Evolutionary conservation across 1,139 yeast species (phyloP).

Genomic region (Groenewaldozyma auringiensis): DNA sequence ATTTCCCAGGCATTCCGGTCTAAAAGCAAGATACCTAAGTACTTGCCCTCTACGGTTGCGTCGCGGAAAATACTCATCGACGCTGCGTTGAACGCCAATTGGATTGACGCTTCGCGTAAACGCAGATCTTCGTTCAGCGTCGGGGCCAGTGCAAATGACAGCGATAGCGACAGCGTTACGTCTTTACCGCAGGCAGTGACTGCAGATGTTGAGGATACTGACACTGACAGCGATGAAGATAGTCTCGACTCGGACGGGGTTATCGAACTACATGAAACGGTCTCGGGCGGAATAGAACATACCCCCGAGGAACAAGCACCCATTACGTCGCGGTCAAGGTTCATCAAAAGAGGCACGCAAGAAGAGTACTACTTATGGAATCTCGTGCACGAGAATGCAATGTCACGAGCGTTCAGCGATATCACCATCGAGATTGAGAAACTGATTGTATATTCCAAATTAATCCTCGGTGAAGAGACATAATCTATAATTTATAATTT

Average conservation of each 20-base stretch:
- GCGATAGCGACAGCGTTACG: neutral
- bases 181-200: neutral
- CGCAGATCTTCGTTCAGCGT: neutral
- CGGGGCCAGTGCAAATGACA: conserved; percentile 4
- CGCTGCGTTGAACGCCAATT: neutral
- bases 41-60: conserved; percentile 39
- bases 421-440: conserved; percentile 39
- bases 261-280: neutral
- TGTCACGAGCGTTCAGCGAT: conserved; percentile 41
- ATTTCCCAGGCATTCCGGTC: conserved; percentile 38
- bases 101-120: neutral
- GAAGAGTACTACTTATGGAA: conserved; percentile 31
- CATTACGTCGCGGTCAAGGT: neutral
- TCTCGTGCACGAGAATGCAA: conserved; percentile 43
- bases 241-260: neutral
- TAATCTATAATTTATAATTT: conserved; percentile 4
- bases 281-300: neutral
- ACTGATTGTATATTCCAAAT: conserved; percentile 34
- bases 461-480: conserved; percentile 39
- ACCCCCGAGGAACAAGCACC: neutral
- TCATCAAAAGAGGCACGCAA: neutral
- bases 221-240: neutral
- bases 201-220: neutral
- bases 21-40: conserved; percentile 35
- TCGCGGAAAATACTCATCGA: conserved; percentile 40